Evolutionary conservation across 495 filamentous ascomycete species (phyloP), one percentile per base, ranked within the genome.

Genomic region (Neurospora cerealis): DNA sequence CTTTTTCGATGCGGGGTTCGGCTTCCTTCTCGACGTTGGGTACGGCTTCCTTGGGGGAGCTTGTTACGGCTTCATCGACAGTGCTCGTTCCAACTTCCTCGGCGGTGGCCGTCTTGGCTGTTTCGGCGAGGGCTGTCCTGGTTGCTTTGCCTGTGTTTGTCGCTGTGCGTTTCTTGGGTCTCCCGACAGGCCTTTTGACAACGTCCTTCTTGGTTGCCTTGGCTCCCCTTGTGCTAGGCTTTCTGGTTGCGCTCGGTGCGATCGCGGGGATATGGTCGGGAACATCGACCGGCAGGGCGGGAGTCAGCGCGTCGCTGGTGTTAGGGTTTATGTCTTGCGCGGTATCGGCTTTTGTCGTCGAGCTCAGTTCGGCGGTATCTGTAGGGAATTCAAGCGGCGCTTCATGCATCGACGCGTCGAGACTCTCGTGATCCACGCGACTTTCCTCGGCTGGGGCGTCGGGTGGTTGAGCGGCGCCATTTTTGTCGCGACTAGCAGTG

Each of bases 401-500:
- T 32, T 66, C 54, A 66, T 32, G 24, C 15, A 66, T 17, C 7
- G 15, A 36, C 54, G 54, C 54, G 54, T 66, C 54, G 28, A 36
- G 28, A 66, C 28, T 66, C 28, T 66, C 54, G 13, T 34, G 54
- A 36, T 66, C 15, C 54, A 66, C 28, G 54, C 54, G 54, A 66
- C 9, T 66, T 66, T 34, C 54, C 15, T 66, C 54, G 28, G 54
- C 54, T 66, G 54, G 28, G 15, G 28, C 54, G 28, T 34, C 54
- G 28, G 54, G 54, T 19, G 28, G 15, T 66, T 17, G 13, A 66
- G 28, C 28, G 54, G 54, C 54, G 54, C 32, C 54, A 34, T 66
- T 34, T 86, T 79, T 39, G 81, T 46, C 70, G 34, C 19, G 24
- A 28, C 28, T 66, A 66, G 54, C 28, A 34, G 28, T 13, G 15